Percentiles rank a stretch among this genome's conserved stretches.
phyloP scores from a whole-genome alignment of 2,329 filamentous ascomycete species.

The Neofusicoccum parvum region DNA sequence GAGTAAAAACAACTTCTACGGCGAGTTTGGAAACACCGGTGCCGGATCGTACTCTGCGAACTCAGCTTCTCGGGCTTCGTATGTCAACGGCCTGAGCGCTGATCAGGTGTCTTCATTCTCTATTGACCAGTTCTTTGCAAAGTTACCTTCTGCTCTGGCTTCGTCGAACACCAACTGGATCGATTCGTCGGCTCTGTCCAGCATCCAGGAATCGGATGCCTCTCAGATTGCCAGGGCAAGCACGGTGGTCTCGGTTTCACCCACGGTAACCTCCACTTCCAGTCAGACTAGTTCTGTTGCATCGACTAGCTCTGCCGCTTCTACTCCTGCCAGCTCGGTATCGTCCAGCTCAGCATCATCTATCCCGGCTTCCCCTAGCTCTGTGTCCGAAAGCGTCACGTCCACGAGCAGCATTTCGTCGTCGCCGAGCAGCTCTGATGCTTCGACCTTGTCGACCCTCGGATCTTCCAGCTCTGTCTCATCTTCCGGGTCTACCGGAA shows the following conservation, averaged over 20 bases:
- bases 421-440: neutral
- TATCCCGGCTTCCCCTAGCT: neutral
- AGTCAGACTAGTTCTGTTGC: neutral
- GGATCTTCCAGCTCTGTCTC: neutral
- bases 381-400: neutral
- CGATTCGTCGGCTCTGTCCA: conserved; percentile 37
- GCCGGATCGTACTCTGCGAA: conserved; percentile 45
- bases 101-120: conserved; percentile 40
- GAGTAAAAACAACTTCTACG: conserved; percentile 36
- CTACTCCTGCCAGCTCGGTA: too few species aligned
- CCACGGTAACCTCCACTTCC: neutral
- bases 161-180: conserved; percentile 42
- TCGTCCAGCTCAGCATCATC: neutral
- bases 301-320: neutral
- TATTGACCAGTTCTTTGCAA: conserved; percentile 40
- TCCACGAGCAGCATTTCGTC: neutral
- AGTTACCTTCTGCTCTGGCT: conserved; percentile 37
- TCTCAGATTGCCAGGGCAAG: conserved; percentile 25
- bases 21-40: conserved; percentile 47
- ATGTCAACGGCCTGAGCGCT: conserved; percentile 38
- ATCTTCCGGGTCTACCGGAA: too few species aligned
- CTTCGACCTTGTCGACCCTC: neutral
- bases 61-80: conserved; percentile 34
- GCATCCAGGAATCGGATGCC: conserved; percentile 36
- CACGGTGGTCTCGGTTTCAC: neutral